Evolutionary conservation across 2,329 filamentous ascomycete species (phyloP).

Genomic region (Cytospora chrysosperma): DNA sequence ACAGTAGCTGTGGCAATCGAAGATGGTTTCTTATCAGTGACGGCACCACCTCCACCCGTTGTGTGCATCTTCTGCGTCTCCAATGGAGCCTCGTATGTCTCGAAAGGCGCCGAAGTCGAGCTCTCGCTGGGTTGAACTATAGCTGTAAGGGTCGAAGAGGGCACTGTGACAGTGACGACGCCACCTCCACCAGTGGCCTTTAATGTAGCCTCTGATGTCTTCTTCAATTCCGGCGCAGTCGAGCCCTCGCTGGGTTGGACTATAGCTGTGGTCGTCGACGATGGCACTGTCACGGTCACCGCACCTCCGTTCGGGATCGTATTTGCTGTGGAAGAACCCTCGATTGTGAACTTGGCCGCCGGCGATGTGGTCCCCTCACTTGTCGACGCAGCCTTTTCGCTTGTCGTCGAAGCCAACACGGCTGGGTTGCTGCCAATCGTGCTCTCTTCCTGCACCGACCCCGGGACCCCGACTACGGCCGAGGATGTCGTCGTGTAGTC

Average conservation of each 20-base stretch:
- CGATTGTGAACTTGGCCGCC: background rate
- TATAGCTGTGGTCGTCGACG: background rate
- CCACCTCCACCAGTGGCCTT: background rate
- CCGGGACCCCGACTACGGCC: slow-evolving; percentile 45
- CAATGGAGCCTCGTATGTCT: background rate
- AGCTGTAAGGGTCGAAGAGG: background rate
- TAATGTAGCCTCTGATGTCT: background rate
- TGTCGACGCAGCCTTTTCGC: background rate
- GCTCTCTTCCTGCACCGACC: slow-evolving; percentile 24
- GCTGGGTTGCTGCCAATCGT: background rate
- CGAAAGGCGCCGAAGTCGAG: background rate
- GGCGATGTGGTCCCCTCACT: background rate
- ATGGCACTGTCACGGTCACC: slow-evolving; percentile 8
- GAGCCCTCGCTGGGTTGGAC: background rate
- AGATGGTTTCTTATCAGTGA: slow-evolving; percentile 3
- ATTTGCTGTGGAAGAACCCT: background rate
- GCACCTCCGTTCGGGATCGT: background rate
- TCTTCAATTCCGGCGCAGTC: background rate
- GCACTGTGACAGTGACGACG: background rate
- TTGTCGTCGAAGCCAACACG: background rate
- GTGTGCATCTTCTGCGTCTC: background rate
- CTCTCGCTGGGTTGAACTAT: background rate
- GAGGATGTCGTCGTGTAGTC: slow-evolving; percentile 33
- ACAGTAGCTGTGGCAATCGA: slow-evolving; percentile 8
- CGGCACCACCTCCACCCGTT: background rate